Evolutionary conservation across 768 basidiomycete species (phyloP), one percentile per base, ranked within the genome.

Genomic region (Russula earlei): DNA sequence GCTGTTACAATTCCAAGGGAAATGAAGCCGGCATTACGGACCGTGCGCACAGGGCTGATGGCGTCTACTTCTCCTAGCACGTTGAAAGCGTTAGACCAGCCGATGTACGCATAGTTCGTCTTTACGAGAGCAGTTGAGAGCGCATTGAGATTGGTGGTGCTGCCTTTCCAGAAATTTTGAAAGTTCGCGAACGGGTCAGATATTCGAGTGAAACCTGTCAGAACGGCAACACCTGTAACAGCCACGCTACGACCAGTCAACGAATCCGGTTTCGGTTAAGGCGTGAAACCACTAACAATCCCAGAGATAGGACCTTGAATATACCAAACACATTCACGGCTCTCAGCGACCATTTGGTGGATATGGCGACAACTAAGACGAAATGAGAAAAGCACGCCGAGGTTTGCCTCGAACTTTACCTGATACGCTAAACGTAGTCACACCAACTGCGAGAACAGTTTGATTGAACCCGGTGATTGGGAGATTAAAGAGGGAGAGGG

Each of bases 1-100:
- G 73, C 58, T 33, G 74, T 72, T n/a, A 76, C 73, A 45, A 75
- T 55, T 0, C 67, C 72, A n/a, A 81, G 70, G 0, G 76, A 72
- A n/a, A 74, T 65, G 19, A 74, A 70, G 3, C 72, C 74, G 36
- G 73, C 75, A 52, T 70, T 70, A 56, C 74, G 74, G 64, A 78
- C 65, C 11, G 76, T 79, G 52, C 70, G 70, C 14, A 77, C 69
- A 3, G 78, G 77, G 42, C 74, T 71, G 58, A 67, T 49, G 5
- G 61, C 56, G 11, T 54, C 59, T 10, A 68, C 62, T 67, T 79
- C 77, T 43, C 71, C 74, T 22, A 77, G 55, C 20, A 79, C 71
- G 61, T 75, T 75, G 63, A 76, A 74, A 10, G 74, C 72, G 57
- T 77, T 78, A 64, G 70, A 38, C 62, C 63, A 71, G n/a, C 70